Conservation (phyloP, 306 rosid genomes). For the Begonia fuchsioides region DNA sequence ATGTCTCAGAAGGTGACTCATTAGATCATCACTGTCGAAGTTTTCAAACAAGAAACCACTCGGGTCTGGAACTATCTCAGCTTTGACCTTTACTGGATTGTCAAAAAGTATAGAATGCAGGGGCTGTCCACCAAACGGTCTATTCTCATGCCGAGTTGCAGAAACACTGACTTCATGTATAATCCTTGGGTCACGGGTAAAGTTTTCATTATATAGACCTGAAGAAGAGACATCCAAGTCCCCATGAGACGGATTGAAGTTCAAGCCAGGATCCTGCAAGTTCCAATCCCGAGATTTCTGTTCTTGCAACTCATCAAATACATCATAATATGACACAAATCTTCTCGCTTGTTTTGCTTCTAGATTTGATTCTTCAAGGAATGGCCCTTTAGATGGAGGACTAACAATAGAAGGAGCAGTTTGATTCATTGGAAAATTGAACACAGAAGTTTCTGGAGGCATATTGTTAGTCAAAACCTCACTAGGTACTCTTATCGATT, state of each 20-base stretch:
- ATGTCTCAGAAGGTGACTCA: conserved; percentile 86
- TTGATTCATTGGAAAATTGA: conserved; percentile 65
- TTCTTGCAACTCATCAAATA: conserved; percentile 42
- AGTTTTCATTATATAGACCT: conserved; percentile 52
- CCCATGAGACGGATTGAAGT: conserved; percentile 47
- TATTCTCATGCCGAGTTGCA: conserved; percentile 15
- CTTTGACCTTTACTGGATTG: conserved; percentile 31
- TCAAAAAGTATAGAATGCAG: conserved; percentile 17
- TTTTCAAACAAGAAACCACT: conserved; percentile 49
- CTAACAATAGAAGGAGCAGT: conserved; percentile 11
- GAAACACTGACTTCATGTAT: conserved; percentile 21
- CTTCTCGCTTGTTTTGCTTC: conserved; percentile 42
- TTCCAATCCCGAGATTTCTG: no score
- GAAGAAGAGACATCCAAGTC: conserved; percentile 49
- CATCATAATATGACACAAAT: conserved; percentile 48
- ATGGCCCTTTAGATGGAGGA: no score
- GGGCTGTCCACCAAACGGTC: conserved; percentile 33
- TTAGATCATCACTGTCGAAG: conserved; percentile 79
- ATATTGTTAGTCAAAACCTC: conserved; percentile 31
- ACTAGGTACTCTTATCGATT: conserved; percentile 17
- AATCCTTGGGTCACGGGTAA: conserved; percentile 35
- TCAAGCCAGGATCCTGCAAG: conserved; percentile 30
- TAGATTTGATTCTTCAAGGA: conserved; percentile 45
- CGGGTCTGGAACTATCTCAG: conserved; percentile 55
- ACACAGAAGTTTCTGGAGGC: conserved; percentile 9